Evolutionary conservation across 768 basidiomycete genomes (phyloP).

Genomic region (Boletus patriciae): DNA sequence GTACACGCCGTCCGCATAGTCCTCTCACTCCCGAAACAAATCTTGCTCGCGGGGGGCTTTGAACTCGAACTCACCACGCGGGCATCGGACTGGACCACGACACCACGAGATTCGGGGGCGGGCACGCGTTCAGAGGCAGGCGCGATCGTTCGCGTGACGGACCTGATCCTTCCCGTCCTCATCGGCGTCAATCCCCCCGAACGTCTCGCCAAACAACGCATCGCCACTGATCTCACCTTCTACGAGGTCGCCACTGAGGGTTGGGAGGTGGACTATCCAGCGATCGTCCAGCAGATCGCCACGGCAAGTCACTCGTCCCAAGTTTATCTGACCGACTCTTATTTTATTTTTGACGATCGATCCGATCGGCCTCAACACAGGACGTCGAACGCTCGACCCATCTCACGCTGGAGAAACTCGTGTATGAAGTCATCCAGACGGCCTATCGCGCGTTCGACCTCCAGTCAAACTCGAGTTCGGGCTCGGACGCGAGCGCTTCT

Average conservation of each 20-base stretch:
- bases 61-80: conserved; percentile 39
- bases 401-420: conserved; percentile 25
- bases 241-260: conserved; percentile 31
- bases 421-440: conserved; percentile 48
- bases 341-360: neutral
- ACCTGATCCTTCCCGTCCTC: conserved; percentile 50
- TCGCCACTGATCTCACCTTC: conserved; percentile 54
- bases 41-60: conserved; percentile 51
- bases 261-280: conserved; percentile 36
- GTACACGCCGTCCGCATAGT: conserved; percentile 41
- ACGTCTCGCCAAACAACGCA: conserved; percentile 59
- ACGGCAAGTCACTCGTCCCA: conserved; percentile 10
- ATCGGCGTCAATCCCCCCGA: conserved; percentile 76
- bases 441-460: conserved; percentile 61
- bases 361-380: neutral
- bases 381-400: conserved; percentile 9
- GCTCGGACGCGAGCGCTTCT: conserved; percentile 7
- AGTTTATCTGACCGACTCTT: neutral
- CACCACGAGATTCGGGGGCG: neutral
- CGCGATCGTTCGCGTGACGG: conserved; percentile 41
- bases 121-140: neutral
- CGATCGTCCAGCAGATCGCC: conserved; percentile 36
- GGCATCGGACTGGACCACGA: neutral
- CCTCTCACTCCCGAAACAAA: conserved; percentile 46
- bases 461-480: neutral